Percentiles rank a stretch among this genome's conserved stretches.
These are phyloP conservation scores for Fragaria vesca DNA, from an alignment of 306 rosid genomes.

Conservation along the genomic window DNA sequence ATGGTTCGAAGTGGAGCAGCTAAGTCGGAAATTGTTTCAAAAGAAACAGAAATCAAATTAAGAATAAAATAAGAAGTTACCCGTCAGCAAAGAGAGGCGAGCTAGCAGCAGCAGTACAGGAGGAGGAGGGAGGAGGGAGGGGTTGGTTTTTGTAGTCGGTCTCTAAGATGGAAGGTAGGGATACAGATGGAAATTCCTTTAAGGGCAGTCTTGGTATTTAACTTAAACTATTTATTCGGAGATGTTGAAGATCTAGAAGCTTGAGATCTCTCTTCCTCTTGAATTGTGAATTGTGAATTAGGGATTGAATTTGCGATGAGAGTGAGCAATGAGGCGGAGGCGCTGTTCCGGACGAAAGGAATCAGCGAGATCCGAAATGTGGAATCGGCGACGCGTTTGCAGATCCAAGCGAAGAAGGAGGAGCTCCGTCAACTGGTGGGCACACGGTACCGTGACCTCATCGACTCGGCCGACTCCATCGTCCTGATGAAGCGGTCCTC, in stretches of 20 bases:
- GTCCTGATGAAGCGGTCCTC: conserved; percentile 75
- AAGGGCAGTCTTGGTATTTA: no score
- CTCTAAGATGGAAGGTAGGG: no score
- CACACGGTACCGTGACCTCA: conserved; percentile 91
- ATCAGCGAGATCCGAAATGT: conserved; percentile 83
- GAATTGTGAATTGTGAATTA: no score
- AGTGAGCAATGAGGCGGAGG: conserved; percentile 43
- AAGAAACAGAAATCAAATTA: no score
- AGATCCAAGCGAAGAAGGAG: conserved; percentile 91
- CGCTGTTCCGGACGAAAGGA: conserved; percentile 74
- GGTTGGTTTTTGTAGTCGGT: no score
- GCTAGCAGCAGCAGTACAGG: background rate
- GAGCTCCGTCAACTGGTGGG: conserved; percentile 99
- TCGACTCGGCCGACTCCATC: conserved; percentile 94
- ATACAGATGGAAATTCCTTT: no score
- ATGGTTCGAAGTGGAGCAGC: background rate
- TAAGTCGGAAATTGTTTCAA: no score
- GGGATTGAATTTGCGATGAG: background rate
- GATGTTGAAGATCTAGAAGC: no score
- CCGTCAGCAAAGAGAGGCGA: no score
- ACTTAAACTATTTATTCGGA: no score
- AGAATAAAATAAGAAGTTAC: no score
- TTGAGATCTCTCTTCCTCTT: no score
- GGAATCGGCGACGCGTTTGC: conserved; percentile 62
- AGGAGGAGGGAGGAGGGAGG: background rate